Base-by-base conservation (phyloP, 78 protist genomes). In the Dictyostelium intermedium region DNA sequence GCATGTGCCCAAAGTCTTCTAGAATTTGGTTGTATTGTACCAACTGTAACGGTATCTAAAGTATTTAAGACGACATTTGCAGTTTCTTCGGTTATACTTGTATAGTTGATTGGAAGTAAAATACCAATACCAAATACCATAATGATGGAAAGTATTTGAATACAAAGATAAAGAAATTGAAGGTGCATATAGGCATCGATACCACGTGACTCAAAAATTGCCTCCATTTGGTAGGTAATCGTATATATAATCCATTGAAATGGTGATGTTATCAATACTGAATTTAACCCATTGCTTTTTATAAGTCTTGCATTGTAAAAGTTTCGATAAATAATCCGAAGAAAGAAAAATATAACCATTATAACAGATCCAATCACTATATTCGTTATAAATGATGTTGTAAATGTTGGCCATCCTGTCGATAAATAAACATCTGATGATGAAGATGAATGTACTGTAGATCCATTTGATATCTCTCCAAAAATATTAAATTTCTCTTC, bases 171-270 rank as follows among this genome's bases (percentile, higher is more conserved):
- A 11, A 89, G 35, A 39, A 89, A 89, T 69, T 56, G 94, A 6
- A 89, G 80, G 32, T 89, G 94, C 86, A 89, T 89, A 39, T 89
- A 89, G 20, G 94, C 94, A 80, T 89, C 94, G 30, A 89, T 89
- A 37, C 94, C 94, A 25, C 94, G 60, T 9, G 82, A 69, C n/a
- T 89, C 94, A 35, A 47, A 89, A 2, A 89, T 61, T 3, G 87
- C 47, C 47, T 89, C 94, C 60, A 89, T 23, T 27, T 84, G 94
- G n/a, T 69, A 89, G 0, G 23, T 5, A 2, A 11, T 69, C 30
- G 94, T 89, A 35, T 89, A 47, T 39, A 13, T 78, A 1, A 89
- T 78, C 94, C 94, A 89, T 45, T 9, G 81, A 4, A 89, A 30
- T 14, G 94, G 87, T 32, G 56, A 43, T 41, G 72, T 50, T 1